Conservation (phyloP, 306 rosid genomes). For the Vigna nakashimae region DNA sequence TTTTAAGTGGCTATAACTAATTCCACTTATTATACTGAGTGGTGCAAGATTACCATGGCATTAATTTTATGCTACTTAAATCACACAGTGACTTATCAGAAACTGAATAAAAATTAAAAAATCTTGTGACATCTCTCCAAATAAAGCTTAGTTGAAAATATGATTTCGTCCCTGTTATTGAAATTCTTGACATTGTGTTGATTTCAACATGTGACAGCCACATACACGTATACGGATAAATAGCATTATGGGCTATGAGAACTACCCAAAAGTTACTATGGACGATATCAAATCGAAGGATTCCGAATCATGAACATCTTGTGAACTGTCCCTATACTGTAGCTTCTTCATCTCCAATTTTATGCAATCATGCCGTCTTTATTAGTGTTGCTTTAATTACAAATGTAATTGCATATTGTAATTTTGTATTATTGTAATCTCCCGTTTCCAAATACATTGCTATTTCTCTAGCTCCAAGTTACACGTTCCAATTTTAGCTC, state of each 20-base stretch:
- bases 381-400: slow-evolving; percentile 36
- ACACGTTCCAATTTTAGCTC: slow-evolving; percentile 26
- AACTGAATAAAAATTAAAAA: slow-evolving; percentile 3
- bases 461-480: slow-evolving; percentile 25
- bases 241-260: slow-evolving; percentile 86
- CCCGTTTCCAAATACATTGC: slow-evolving; percentile 28
- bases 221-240: slow-evolving; percentile 84
- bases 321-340: slow-evolving; percentile 41
- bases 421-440: slow-evolving; percentile 24
- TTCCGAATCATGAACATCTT: slow-evolving; percentile 20
- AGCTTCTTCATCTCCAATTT: slow-evolving; percentile 35
- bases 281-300: slow-evolving; percentile 42
- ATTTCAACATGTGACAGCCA: slow-evolving; percentile 71
- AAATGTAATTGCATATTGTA: slow-evolving; percentile 40
- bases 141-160: slow-evolving; percentile 3
- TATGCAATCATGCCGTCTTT: slow-evolving; percentile 38
- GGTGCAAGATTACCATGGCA: slow-evolving; percentile 3
- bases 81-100: not conserved
- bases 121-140: not conserved
- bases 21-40: not conserved
- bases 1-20: slow-evolving; percentile 5
- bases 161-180: not conserved
- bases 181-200: slow-evolving; percentile 23
- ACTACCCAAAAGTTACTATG: slow-evolving; percentile 80
- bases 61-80: not conserved